These are phyloP conservation scores for Parmelia sp. DNA, from an alignment of 495 filamentous ascomycete species.

Conservation along the genomic window DNA sequence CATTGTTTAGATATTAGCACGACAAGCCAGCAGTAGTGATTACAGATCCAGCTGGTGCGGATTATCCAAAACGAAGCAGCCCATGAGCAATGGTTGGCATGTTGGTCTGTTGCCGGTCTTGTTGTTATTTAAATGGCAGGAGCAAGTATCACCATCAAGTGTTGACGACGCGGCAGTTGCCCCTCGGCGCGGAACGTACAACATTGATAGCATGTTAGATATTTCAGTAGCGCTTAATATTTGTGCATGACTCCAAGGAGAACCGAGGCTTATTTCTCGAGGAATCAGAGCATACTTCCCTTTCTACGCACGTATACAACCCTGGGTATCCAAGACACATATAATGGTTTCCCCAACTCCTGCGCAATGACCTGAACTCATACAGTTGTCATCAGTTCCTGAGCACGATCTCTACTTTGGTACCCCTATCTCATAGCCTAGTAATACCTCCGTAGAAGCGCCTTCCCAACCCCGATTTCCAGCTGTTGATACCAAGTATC, in stretches of 20 bases:
- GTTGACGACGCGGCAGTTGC: background rate
- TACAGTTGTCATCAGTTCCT: background rate
- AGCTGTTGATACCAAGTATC: constrained; percentile 83
- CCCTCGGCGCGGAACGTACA: background rate
- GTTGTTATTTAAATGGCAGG: background rate
- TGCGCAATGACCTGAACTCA: background rate
- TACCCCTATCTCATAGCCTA: constrained; percentile 86
- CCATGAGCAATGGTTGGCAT: background rate
- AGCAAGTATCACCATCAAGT: background rate
- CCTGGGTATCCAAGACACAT: constrained; percentile 10
- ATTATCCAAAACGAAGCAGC: background rate
- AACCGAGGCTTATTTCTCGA: background rate
- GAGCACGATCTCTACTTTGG: constrained; percentile 20
- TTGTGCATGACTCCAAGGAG: background rate
- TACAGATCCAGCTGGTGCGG: background rate
- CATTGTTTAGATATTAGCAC: constrained; percentile 17
- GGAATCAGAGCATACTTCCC: background rate
- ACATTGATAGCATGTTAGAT: background rate
- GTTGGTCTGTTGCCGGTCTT: background rate
- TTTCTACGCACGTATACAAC: background rate
- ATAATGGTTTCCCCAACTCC: background rate
- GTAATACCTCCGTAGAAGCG: constrained; percentile 77
- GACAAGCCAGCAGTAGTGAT: background rate
- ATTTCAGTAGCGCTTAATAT: background rate
- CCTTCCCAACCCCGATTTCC: constrained; percentile 97